Percentiles rank a stretch among this genome's conserved stretches.
Evolutionary conservation across 805 yeast genomes (phyloP).

Genomic region (Nakazawaea ernobii): DNA sequence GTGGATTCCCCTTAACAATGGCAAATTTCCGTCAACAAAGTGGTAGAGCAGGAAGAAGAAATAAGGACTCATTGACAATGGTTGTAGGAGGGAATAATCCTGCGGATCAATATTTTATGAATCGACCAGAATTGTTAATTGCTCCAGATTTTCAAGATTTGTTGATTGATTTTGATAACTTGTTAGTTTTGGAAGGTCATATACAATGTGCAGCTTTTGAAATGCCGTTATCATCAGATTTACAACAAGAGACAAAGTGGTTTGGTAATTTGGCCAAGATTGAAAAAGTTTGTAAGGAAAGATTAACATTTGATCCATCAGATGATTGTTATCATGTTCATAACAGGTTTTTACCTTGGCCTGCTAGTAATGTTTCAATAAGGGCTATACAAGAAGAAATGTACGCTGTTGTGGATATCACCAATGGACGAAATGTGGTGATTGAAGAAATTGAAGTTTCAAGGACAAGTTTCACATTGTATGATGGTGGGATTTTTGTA

Average conservation of each 20-base stretch:
- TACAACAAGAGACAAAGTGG: conserved; percentile 48
- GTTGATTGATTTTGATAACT: conserved; percentile 55
- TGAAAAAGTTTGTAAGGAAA: conserved; percentile 31
- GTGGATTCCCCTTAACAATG: conserved; percentile 88
- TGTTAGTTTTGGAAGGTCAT: conserved; percentile 70
- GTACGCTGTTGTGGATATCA: conserved; percentile 86
- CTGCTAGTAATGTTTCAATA: conserved; percentile 66
- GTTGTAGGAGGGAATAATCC: conserved; percentile 81
- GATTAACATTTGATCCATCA: conserved; percentile 34
- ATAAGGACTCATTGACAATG: conserved; percentile 76
- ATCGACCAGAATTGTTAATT: conserved; percentile 55
- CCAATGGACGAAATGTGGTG: conserved; percentile 67
- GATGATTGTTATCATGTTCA: conserved; percentile 48
- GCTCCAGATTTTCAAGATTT: conserved; percentile 51
- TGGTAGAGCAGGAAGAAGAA: conserved; percentile 94
- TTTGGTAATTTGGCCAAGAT: conserved; percentile 38
- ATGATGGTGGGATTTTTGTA: conserved; percentile 87
- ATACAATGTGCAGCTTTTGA: conserved; percentile 94
- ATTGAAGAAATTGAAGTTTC: conserved; percentile 88
- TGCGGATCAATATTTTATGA: conserved; percentile 77
- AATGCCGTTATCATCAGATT: conserved; percentile 45
- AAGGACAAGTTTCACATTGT: conserved; percentile 83
- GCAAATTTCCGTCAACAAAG: conserved; percentile 91
- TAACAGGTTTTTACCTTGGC: conserved; percentile 71
- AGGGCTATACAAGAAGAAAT: conserved; percentile 78